These are phyloP conservation scores for Leishmania martiniquensis DNA, from an alignment of 208 protist genomes.

Conservation along the genomic window DNA sequence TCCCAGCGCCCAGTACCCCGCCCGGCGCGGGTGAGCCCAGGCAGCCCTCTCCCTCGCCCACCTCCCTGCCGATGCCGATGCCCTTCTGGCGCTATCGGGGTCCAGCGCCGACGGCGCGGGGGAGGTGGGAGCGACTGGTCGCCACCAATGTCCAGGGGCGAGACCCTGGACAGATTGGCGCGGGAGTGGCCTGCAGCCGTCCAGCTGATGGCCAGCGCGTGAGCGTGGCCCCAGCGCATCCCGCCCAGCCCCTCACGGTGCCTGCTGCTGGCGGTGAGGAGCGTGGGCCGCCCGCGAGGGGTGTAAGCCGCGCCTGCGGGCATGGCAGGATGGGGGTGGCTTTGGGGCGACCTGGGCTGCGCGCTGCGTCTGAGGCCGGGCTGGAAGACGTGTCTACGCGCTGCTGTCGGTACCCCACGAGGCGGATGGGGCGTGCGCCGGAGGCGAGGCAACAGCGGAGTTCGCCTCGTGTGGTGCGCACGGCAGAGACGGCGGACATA, in stretches of 20 bases:
- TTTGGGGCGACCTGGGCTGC: background rate
- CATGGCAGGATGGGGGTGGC: background rate
- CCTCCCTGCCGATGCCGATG: background rate
- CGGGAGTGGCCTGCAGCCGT: background rate
- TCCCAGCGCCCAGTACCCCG: background rate
- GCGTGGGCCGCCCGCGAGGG: background rate
- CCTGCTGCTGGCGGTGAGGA: background rate
- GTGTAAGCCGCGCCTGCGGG: background rate
- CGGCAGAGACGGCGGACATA: too few relatives aligned
- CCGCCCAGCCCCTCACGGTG: background rate
- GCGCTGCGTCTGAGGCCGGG: background rate
- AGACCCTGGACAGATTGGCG: background rate
- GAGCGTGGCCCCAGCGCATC: background rate
- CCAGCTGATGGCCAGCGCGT: background rate
- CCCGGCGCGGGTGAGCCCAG: background rate
- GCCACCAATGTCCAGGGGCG: background rate
- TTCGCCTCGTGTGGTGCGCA: too few relatives aligned
- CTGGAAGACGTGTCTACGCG: too few relatives aligned
- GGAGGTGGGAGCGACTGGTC: background rate
- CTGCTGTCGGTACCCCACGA: too few relatives aligned
- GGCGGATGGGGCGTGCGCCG: too few relatives aligned
- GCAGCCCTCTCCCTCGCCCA: background rate
- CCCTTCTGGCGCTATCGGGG: background rate
- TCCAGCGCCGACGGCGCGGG: background rate
- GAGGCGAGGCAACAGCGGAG: too few relatives aligned